These are phyloP conservation scores for Passiflora organensis DNA, from an alignment of 345 rosid species.

Conservation along the genomic window DNA sequence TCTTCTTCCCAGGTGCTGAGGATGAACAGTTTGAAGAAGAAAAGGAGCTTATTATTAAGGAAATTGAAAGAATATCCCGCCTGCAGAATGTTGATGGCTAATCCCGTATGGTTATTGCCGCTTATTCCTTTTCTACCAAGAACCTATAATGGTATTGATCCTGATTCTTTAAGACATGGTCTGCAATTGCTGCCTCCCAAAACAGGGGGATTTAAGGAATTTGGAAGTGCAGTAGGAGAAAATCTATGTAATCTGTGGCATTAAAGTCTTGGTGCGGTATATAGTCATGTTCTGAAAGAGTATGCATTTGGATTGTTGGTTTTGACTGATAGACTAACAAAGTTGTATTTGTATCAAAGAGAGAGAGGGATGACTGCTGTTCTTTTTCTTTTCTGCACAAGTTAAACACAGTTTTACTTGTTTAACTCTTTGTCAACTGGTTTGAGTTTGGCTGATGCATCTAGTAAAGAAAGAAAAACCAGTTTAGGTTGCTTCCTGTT, in stretches of 20 bases:
- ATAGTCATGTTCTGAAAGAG: neutral
- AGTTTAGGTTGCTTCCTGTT: too few species aligned
- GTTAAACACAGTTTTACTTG: too few species aligned
- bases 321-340: neutral
- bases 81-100: conserved; percentile 34
- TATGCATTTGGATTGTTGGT: neutral
- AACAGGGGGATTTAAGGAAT: neutral
- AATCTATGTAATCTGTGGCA: neutral
- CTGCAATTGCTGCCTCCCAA: neutral
- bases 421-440: too few species aligned
- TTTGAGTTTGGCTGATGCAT: too few species aligned
- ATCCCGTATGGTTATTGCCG: neutral
- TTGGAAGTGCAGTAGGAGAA: neutral
- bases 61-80: conserved; percentile 57
- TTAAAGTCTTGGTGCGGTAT: neutral
- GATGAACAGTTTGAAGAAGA: conserved; percentile 96
- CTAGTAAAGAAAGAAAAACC: too few species aligned
- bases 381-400: neutral
- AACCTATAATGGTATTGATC: neutral
- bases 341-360: neutral
- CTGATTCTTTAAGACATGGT: neutral
- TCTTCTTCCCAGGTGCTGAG: conserved; percentile 20
- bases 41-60: conserved; percentile 82
- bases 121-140: conserved; percentile 1
- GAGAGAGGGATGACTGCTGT: neutral